These are phyloP conservation scores for Rhododendron mucronatum DNA, from an alignment of 148 eudicot species.

Conservation along the genomic window DNA sequence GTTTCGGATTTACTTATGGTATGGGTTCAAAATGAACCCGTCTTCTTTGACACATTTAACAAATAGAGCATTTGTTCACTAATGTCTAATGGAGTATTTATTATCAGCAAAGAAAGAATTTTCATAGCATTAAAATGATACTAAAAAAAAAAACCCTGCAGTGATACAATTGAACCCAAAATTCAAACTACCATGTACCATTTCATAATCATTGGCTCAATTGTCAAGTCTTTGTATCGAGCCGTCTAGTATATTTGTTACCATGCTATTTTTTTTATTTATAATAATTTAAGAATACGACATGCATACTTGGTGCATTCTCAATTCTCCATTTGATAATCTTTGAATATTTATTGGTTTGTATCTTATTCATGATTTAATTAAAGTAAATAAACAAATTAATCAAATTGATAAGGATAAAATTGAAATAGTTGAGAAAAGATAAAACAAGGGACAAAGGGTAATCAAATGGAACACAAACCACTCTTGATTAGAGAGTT, in stretches of 20 bases:
- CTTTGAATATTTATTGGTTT: neutral
- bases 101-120: too few species aligned
- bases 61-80: too few species aligned
- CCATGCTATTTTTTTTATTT: neutral
- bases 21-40: too few species aligned
- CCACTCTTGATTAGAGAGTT: too few species aligned
- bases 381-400: neutral
- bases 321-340: too few species aligned
- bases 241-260: neutral
- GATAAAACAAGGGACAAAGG: neutral
- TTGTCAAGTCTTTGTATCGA: neutral
- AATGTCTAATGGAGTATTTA: too few species aligned
- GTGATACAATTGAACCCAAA: too few species aligned
- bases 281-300: too few species aligned
- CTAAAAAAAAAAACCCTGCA: too few species aligned
- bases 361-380: neutral
- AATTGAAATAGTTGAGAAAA: neutral
- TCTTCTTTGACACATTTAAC: too few species aligned
- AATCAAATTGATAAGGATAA: neutral
- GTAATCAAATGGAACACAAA: neutral
- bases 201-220: neutral
- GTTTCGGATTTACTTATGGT: too few species aligned
- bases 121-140: too few species aligned
- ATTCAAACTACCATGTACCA: neutral
- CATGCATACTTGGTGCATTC: neutral